phyloP scores from a whole-genome alignment of 805 yeast genomes.

The Cyberlindnera sargentensis region DNA sequence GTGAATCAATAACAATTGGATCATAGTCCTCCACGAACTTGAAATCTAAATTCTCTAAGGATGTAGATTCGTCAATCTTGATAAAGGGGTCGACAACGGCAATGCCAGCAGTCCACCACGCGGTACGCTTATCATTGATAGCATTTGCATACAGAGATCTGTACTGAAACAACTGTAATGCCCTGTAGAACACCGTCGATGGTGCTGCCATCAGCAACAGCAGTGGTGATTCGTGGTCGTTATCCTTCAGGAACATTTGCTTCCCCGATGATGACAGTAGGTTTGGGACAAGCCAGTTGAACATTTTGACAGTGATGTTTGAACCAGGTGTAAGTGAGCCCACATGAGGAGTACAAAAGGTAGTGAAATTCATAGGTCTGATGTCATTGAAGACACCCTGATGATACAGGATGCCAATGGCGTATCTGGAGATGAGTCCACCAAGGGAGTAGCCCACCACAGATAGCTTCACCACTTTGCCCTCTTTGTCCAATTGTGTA shows the following conservation, averaged over 20 bases:
- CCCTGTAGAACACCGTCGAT: conserved; percentile 51
- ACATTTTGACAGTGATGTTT: conserved; percentile 41
- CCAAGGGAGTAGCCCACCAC: conserved; percentile 82
- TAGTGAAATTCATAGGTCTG: conserved; percentile 50
- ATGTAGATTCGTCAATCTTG: conserved; percentile 35
- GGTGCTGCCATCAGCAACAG: conserved; percentile 60
- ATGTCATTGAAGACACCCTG: conserved; percentile 46
- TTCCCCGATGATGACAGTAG: conserved; percentile 65
- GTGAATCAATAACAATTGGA: conserved; percentile 49
- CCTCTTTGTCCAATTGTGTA: conserved; percentile 15
- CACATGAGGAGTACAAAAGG: conserved; percentile 68
- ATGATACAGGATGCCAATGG: conserved; percentile 60
- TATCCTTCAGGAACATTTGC: conserved; percentile 63
- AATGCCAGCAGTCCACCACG: conserved; percentile 79
- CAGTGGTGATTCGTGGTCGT: conserved; percentile 38
- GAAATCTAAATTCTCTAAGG: conserved; percentile 32
- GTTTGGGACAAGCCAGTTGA: conserved; percentile 58
- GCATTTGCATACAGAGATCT: conserved; percentile 66
- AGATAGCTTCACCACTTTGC: conserved; percentile 56
- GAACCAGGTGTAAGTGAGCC: conserved; percentile 56
- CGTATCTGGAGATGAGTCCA: conserved; percentile 72
- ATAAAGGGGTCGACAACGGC: conserved; percentile 54
- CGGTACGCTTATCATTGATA: conserved; percentile 71
- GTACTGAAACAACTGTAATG: conserved; percentile 45
- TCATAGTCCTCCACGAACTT: conserved; percentile 44